A percentile compares a stretch with the other conserved stretches of the same genome.
These are phyloP conservation scores for Pestalotiopsis sp. DNA, from an alignment of 2,329 filamentous ascomycete genomes.

Conservation along the genomic window DNA sequence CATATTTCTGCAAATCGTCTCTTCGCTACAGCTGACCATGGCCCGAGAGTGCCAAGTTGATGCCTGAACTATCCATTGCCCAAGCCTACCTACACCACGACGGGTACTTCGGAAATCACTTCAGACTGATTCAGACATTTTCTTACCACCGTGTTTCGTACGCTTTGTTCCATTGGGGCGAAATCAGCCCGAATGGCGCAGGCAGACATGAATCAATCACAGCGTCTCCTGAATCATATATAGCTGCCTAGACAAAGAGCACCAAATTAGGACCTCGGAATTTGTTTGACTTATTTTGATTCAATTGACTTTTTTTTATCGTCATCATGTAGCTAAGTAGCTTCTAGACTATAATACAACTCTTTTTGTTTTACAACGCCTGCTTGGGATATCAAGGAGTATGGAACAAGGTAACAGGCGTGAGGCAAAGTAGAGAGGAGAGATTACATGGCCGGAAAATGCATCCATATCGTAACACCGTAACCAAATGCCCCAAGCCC, in stretches of 20 bases:
- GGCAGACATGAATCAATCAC: slow-evolving; percentile 3
- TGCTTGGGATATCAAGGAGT: slow-evolving; percentile 33
- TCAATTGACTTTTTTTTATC: neutral
- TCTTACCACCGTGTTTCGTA: neutral
- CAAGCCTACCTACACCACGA: neutral
- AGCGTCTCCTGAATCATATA: neutral
- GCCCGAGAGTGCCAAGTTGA: neutral
- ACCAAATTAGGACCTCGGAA: neutral
- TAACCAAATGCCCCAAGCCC: slow-evolving; percentile 50
- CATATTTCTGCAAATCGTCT: no score
- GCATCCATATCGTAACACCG: slow-evolving; percentile 48
- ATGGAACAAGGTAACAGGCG: slow-evolving; percentile 24
- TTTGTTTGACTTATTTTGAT: slow-evolving; percentile 10
- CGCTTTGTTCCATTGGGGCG: neutral
- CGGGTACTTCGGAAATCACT: neutral
- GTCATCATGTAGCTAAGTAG: slow-evolving; percentile 9
- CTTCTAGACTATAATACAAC: slow-evolving; percentile 30
- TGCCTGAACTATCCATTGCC: neutral
- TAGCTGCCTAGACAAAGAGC: neutral
- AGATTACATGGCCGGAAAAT: slow-evolving; percentile 41
- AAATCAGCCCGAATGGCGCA: neutral
- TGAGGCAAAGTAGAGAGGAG: slow-evolving; percentile 34
- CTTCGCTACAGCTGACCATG: neutral
- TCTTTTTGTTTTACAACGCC: slow-evolving; percentile 30
- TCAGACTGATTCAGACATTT: neutral